phyloP scores from a whole-genome alignment of 805 yeast genomes.

The Candida alai region DNA sequence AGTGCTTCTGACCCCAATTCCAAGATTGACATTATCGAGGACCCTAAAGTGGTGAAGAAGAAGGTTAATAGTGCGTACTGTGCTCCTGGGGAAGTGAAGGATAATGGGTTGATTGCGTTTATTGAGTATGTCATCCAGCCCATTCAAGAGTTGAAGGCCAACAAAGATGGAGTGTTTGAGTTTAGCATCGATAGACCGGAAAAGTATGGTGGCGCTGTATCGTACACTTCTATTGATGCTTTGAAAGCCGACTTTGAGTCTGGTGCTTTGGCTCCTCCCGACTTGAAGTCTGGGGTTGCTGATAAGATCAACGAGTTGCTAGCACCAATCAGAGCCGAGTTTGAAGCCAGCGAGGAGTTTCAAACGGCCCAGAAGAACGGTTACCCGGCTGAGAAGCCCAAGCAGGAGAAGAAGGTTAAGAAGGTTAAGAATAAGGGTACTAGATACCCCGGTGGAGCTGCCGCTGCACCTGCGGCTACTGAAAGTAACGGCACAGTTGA shows the following conservation, averaged over 20 bases:
- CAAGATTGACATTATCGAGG: slow-evolving; percentile 89
- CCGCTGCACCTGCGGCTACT: slow-evolving; percentile 1
- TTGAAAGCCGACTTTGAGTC: slow-evolving; percentile 69
- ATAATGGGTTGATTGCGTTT: slow-evolving; percentile 86
- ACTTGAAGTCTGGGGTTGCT: slow-evolving; percentile 87
- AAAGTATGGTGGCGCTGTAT: slow-evolving; percentile 91
- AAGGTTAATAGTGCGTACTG: slow-evolving; percentile 91
- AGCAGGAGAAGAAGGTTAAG: slow-evolving; percentile 63
- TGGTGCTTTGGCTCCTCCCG: slow-evolving; percentile 84
- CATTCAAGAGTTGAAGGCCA: slow-evolving; percentile 70
- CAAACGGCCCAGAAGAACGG: slow-evolving; percentile 73
- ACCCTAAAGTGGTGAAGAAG: slow-evolving; percentile 82
- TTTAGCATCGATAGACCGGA: slow-evolving; percentile 89
- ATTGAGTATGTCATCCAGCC: slow-evolving; percentile 83
- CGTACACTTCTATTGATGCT: slow-evolving; percentile 62
- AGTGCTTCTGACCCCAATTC: slow-evolving; percentile 98
- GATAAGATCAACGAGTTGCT: slow-evolving; percentile 77
- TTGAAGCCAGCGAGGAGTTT: slow-evolving; percentile 59
- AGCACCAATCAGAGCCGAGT: slow-evolving; percentile 79
- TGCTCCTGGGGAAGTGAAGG: slow-evolving; percentile 88
- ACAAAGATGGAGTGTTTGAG: slow-evolving; percentile 48
- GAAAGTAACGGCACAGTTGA: slow-evolving; percentile 2
- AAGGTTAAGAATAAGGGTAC: slow-evolving; percentile 85
- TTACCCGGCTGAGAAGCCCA: slow-evolving; percentile 70
- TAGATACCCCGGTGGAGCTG: slow-evolving; percentile 73